A percentile compares a stretch with the other conserved stretches of the same genome.
phyloP scores from a whole-genome alignment of 768 basidiomycete genomes.

The Lactarius hengduanensis region DNA sequence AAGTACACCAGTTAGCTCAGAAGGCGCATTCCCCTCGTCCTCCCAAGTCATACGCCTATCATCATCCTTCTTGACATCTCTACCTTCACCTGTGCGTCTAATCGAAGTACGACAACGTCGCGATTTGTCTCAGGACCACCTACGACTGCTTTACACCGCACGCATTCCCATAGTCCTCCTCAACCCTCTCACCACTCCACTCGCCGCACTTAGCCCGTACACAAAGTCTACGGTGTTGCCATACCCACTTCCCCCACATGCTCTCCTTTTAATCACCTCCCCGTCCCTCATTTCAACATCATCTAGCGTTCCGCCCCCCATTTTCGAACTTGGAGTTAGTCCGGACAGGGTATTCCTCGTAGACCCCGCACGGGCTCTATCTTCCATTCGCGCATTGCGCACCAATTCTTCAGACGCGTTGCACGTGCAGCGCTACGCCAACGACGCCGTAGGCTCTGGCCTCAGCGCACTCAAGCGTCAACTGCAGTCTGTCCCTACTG shows the following conservation, averaged over 20 bases:
- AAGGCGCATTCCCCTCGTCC: neutral
- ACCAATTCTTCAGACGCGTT: conserved; percentile 45
- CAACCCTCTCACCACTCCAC: conserved; percentile 56
- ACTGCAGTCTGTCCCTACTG: conserved; percentile 16
- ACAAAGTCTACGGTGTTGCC: conserved; percentile 25
- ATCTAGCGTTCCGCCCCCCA: conserved; percentile 34
- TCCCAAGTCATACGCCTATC: conserved; percentile 9
- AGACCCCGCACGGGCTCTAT: conserved; percentile 59
- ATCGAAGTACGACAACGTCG: conserved; percentile 30
- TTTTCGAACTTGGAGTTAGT: conserved; percentile 14
- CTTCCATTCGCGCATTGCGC: conserved; percentile 50
- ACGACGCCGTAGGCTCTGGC: conserved; percentile 57
- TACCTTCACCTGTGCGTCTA: conserved; percentile 29
- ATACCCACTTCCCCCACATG: conserved; percentile 32
- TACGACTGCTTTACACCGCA: conserved; percentile 38
- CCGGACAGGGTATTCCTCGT: conserved; percentile 43
- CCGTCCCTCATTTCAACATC: conserved; percentile 27
- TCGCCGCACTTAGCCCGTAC: conserved; percentile 38
- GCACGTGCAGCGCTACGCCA: conserved; percentile 63
- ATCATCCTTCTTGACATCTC: conserved; percentile 24
- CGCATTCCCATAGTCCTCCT: conserved; percentile 65
- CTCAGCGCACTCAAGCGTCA: conserved; percentile 16
- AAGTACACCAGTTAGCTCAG: neutral
- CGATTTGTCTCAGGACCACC: conserved; percentile 13
- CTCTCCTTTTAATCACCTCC: conserved; percentile 34